Evolutionary conservation across 495 filamentous ascomycete species (phyloP).

Genomic region (Melanomma pulvis-pyrius): DNA sequence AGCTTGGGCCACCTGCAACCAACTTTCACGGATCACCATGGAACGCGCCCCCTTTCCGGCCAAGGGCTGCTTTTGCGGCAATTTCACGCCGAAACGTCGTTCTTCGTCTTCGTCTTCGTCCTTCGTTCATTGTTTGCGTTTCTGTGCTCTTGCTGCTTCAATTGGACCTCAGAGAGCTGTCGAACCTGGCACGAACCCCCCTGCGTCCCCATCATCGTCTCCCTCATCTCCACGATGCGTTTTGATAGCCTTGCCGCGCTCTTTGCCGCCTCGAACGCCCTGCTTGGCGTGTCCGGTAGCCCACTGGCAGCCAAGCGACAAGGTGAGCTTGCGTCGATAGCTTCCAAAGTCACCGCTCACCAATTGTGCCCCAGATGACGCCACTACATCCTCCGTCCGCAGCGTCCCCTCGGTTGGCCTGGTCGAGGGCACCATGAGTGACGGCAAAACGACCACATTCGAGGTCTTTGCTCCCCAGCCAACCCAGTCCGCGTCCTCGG

Average conservation of each 20-base stretch:
- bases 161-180: slow-evolving; percentile 6
- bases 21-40: background rate
- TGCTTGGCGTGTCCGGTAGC: slow-evolving; percentile 33
- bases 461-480: slow-evolving; percentile 23
- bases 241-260: slow-evolving; percentile 22
- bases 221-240: slow-evolving; percentile 29
- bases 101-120: background rate
- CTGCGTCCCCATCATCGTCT: background rate
- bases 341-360: slow-evolving; percentile 6
- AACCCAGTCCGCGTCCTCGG: slow-evolving; percentile 5
- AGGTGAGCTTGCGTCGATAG: slow-evolving; percentile 22
- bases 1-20: slow-evolving; percentile 9
- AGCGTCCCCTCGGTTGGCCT: slow-evolving; percentile 25
- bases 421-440: slow-evolving; percentile 19
- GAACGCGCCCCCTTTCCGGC: background rate
- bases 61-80: background rate
- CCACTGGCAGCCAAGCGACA: slow-evolving; percentile 37
- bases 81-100: background rate
- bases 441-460: slow-evolving; percentile 33
- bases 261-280: slow-evolving; percentile 21
- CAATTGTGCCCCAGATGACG: background rate
- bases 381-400: slow-evolving; percentile 2
- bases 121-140: background rate
- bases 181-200: background rate
- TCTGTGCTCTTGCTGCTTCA: background rate